Evolutionary conservation across 176 grass and related monocot genomes (phyloP).

Genomic region (Phoenix dactylifera): DNA sequence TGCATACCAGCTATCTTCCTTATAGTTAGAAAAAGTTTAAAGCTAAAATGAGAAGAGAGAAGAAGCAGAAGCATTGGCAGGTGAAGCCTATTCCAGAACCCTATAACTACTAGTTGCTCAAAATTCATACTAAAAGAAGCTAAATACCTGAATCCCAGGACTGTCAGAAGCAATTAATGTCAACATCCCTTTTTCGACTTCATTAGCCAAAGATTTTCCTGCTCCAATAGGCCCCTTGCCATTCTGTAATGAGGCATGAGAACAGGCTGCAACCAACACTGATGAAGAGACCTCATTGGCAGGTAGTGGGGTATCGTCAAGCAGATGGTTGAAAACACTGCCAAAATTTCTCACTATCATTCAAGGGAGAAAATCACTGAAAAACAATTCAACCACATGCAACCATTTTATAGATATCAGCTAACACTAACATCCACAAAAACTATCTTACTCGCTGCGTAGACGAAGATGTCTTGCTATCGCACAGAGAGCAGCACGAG

Average conservation of each 20-base stretch:
- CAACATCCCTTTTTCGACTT: slow-evolving; percentile 60
- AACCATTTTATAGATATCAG: too few species aligned
- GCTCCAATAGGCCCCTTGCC: slow-evolving; percentile 15
- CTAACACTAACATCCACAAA: background rate
- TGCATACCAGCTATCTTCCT: too few species aligned
- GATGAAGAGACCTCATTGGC: slow-evolving; percentile 52
- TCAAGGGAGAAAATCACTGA: slow-evolving; percentile 1
- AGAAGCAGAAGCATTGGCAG: background rate
- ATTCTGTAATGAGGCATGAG: slow-evolving; percentile 28
- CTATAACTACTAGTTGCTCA: too few species aligned
- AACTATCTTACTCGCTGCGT: slow-evolving; percentile 42
- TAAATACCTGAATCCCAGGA: slow-evolving; percentile 55
- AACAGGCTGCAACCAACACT: slow-evolving; percentile 44
- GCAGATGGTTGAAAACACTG: slow-evolving; percentile 65
- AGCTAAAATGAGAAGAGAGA: too few species aligned
- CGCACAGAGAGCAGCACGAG: slow-evolving; percentile 51
- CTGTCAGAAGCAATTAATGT: slow-evolving; percentile 55
- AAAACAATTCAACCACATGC: background rate
- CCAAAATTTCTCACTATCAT: slow-evolving; percentile 3
- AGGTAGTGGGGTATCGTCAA: slow-evolving; percentile 67
- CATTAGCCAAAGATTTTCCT: slow-evolving; percentile 27
- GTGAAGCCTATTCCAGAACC: too few species aligned
- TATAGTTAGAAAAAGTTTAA: too few species aligned
- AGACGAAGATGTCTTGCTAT: slow-evolving; percentile 61
- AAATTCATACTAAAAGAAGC: background rate